phyloP scores from a whole-genome alignment of 2,329 filamentous ascomycete genomes.

The Magnaporthales sp. region DNA sequence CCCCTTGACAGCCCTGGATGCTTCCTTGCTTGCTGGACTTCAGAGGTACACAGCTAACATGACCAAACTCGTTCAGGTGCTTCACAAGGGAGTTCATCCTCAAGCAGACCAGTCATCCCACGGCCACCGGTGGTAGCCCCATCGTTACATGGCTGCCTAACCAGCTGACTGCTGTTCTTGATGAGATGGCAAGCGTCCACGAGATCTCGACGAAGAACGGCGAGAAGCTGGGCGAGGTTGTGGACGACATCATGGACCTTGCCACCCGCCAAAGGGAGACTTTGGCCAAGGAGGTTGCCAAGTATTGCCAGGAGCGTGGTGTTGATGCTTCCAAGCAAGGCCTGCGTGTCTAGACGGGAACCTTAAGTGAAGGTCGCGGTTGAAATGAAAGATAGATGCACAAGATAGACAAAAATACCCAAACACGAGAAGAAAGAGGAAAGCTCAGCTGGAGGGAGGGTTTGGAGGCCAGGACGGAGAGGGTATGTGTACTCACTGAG shows the following conservation, averaged over 20 bases:
- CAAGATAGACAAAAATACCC: background rate
- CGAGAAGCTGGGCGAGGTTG: constrained; percentile 34
- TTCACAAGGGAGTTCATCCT: constrained; percentile 80
- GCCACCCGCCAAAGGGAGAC: constrained; percentile 55
- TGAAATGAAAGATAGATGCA: background rate
- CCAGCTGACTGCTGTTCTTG: constrained; percentile 66
- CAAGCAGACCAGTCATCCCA: constrained; percentile 67
- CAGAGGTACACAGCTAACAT: too few relatives aligned
- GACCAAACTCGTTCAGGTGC: constrained; percentile 28
- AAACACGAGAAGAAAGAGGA: background rate
- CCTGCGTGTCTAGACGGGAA: background rate
- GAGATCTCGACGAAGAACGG: constrained; percentile 31
- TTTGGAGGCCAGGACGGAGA: too few relatives aligned
- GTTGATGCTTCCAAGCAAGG: constrained; percentile 16
- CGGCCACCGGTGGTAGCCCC: constrained; percentile 70
- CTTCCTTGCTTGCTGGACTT: too few relatives aligned
- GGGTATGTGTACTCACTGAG: too few relatives aligned
- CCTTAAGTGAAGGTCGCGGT: background rate
- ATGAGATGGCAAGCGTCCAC: constrained; percentile 57
- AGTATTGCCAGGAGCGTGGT: constrained; percentile 60
- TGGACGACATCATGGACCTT: constrained; percentile 57
- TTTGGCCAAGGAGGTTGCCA: constrained; percentile 63
- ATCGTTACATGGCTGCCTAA: constrained; percentile 83
- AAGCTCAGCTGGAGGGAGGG: too few relatives aligned
- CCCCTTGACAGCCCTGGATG: too few relatives aligned